phyloP scores from a whole-genome alignment of 768 basidiomycete genomes.

The Serendipita sp. region DNA sequence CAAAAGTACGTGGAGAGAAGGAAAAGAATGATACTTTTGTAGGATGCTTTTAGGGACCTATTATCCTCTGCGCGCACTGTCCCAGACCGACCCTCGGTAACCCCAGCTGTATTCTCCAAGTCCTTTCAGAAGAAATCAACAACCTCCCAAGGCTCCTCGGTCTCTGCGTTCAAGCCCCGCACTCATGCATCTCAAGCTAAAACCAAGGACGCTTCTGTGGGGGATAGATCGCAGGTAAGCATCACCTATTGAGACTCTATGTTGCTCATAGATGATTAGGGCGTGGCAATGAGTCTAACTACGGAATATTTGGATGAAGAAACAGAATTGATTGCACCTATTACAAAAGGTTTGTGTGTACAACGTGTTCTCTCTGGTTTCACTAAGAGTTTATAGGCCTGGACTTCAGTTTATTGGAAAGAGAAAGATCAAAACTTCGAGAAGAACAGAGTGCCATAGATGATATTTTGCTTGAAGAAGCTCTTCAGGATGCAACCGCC shows the following conservation, averaged over 20 bases:
- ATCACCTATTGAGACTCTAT: constrained; percentile 27
- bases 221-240: constrained; percentile 41
- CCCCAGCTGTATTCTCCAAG: neutral
- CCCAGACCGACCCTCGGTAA: neutral
- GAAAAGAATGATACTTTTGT: neutral
- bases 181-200: constrained; percentile 21
- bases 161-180: constrained; percentile 59
- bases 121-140: neutral
- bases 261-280: neutral
- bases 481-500: constrained; percentile 36
- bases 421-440: constrained; percentile 53
- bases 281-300: constrained; percentile 27
- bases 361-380: constrained; percentile 75
- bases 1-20: neutral
- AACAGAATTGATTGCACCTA: constrained; percentile 20
- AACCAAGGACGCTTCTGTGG: constrained; percentile 52
- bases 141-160: neutral
- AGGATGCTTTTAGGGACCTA: neutral
- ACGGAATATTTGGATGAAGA: constrained; percentile 42
- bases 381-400: constrained; percentile 81
- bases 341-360: constrained; percentile 12
- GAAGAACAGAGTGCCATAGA: constrained; percentile 36
- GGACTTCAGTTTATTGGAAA: constrained; percentile 72
- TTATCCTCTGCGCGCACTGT: neutral
- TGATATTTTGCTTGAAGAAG: constrained; percentile 69